Evolutionary conservation across 2,329 filamentous ascomycete species (phyloP).

Genomic region (Fusarium veterinarium): DNA sequence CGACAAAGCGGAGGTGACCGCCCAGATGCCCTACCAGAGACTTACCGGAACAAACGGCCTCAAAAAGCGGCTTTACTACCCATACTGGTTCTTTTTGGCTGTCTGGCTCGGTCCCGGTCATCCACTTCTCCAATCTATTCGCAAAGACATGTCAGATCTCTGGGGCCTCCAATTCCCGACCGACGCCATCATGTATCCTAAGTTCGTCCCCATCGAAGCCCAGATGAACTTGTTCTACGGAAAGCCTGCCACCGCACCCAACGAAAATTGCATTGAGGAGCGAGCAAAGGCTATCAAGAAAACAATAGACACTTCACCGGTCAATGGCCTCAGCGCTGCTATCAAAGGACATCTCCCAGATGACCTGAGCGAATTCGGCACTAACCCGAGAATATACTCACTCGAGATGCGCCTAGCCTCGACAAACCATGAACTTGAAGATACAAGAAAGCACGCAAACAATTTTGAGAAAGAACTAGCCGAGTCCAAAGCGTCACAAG

Average conservation of each 20-base stretch:
- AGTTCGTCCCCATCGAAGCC: rapidly evolving
- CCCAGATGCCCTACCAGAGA: neutral
- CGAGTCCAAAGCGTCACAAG: rapidly evolving
- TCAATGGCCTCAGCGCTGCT: rapidly evolving
- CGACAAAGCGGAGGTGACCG: neutral
- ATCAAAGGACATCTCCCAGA: neutral
- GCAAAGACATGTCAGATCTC: neutral
- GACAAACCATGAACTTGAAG: rapidly evolving
- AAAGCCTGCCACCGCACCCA: rapidly evolving
- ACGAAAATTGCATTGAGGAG: rapidly evolving
- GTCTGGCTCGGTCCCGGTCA: rapidly evolving
- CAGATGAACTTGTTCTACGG: neutral
- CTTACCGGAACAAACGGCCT: rapidly evolving
- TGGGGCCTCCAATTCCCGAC: rapidly evolving
- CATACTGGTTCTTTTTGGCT: neutral
- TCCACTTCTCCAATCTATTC: rapidly evolving
- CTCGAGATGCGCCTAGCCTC: rapidly evolving
- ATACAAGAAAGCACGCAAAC: rapidly evolving
- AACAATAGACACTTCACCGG: rapidly evolving
- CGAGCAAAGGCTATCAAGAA: neutral
- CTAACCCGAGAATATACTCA: rapidly evolving
- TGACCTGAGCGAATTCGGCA: rapidly evolving
- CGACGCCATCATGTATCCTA: rapidly evolving
- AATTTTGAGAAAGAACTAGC: rapidly evolving
- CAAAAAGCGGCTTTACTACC: rapidly evolving